These are phyloP conservation scores for Beta corolliflora DNA, from an alignment of 179 eudicot genomes.

Conservation along the genomic window DNA sequence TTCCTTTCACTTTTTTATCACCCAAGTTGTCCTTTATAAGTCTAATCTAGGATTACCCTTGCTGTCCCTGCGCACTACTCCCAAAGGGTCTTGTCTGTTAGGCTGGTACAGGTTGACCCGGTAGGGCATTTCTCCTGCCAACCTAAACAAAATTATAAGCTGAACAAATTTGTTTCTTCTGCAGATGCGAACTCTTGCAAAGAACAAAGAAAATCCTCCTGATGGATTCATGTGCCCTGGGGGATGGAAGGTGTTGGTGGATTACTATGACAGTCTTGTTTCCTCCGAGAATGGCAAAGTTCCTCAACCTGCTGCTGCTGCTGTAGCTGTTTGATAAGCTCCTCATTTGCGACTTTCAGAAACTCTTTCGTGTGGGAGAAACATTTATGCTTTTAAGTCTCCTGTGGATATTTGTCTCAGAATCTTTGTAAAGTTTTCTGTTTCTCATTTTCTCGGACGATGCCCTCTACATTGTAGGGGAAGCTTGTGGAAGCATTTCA, in stretches of 20 bases:
- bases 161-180: not conserved
- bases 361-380: slow-evolving; percentile 25
- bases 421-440: slow-evolving; percentile 16
- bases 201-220: slow-evolving; percentile 74
- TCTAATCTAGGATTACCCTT: not conserved
- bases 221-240: slow-evolving; percentile 94
- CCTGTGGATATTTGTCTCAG: slow-evolving; percentile 22
- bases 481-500: slow-evolving; percentile 14
- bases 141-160: not conserved
- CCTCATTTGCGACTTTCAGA: not conserved
- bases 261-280: slow-evolving; percentile 63
- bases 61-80: too few species aligned
- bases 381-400: slow-evolving; percentile 14
- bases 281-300: slow-evolving; percentile 51
- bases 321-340: slow-evolving; percentile 28
- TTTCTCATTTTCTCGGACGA: not conserved
- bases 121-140: too few species aligned
- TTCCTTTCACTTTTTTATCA: not conserved
- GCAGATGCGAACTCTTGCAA: slow-evolving; percentile 86
- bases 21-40: not conserved
- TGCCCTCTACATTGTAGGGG: not conserved
- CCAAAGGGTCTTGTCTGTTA: too few species aligned
- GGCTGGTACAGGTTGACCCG: too few species aligned
- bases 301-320: slow-evolving; percentile 46
- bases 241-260: slow-evolving; percentile 86